phyloP scores from a whole-genome alignment of 768 basidiomycete species.

The Leucocoprinus sp. region DNA sequence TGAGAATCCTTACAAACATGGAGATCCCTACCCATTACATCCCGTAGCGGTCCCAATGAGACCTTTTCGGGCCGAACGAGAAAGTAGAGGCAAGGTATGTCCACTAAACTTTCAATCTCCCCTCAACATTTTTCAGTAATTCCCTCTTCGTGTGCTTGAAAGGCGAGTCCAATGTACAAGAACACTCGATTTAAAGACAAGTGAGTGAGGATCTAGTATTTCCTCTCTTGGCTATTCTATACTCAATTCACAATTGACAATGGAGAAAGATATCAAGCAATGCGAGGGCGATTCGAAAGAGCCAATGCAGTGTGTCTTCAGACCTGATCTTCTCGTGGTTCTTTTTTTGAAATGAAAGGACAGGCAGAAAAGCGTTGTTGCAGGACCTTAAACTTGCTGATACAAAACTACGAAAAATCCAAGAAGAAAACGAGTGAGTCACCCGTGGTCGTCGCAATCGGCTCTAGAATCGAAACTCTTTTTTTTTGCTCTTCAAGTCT shows the following conservation, averaged over 20 bases:
- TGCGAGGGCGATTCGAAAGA: slow-evolving; percentile 9
- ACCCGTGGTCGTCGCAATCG: not conserved
- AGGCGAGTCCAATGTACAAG: slow-evolving; percentile 5
- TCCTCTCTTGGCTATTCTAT: not conserved
- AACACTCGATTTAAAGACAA: slow-evolving; percentile 11
- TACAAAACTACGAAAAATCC: slow-evolving; percentile 8
- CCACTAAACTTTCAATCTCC: not conserved
- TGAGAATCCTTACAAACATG: too few relatives aligned
- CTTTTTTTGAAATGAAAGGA: not conserved
- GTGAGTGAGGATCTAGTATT: slow-evolving; percentile 9
- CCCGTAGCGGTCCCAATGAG: not conserved
- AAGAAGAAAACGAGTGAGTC: slow-evolving; percentile 11
- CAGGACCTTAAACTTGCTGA: slow-evolving; percentile 7
- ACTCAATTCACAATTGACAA: not conserved
- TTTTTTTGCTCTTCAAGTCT: too few relatives aligned
- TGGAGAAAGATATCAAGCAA: slow-evolving; percentile 8
- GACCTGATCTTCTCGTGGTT: not conserved
- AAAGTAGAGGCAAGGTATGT: slow-evolving; percentile 9
- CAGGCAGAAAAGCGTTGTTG: slow-evolving; percentile 2
- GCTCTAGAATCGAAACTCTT: not conserved
- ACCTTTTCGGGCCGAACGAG: not conserved
- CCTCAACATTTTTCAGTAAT: not conserved
- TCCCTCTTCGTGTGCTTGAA: not conserved
- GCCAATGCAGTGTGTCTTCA: slow-evolving; percentile 2
- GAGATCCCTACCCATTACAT: not conserved